phyloP scores from a whole-genome alignment of 228 moss, liverwort and hornwort species.

The Sphagnum magellanicum region DNA sequence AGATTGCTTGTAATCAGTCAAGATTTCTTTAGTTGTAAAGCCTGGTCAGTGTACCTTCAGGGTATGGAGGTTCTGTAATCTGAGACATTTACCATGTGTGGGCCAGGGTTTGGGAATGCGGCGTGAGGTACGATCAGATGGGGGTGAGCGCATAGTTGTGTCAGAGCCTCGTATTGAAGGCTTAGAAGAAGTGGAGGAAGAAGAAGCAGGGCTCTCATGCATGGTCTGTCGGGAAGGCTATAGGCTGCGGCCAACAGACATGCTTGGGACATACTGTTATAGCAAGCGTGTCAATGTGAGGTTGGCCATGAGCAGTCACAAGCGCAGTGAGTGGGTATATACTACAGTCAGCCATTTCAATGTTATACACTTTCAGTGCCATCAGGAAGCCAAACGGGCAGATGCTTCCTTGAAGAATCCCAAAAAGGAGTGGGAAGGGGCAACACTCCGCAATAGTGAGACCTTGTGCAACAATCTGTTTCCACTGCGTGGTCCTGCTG shows the following conservation, averaged over 20 bases:
- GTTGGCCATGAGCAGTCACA: conserved; percentile 70
- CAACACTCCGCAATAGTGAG: conserved; percentile 89
- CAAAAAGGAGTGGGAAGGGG: conserved; percentile 99
- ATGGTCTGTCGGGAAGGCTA: conserved; percentile 99
- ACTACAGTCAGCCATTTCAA: conserved; percentile 99
- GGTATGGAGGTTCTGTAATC: too few species aligned
- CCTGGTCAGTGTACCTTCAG: too few species aligned
- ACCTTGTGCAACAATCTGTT: conserved; percentile 97
- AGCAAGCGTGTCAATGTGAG: conserved; percentile 94
- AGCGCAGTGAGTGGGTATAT: conserved; percentile 95
- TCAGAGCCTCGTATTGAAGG: conserved; percentile 91
- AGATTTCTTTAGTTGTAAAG: too few species aligned
- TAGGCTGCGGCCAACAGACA: conserved; percentile 80
- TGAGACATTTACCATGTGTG: conserved; percentile 3
- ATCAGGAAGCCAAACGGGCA: conserved; percentile 98
- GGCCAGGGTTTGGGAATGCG: conserved; percentile 94
- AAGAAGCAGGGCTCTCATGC: conserved; percentile 96
- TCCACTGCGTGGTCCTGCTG: conserved; percentile 84
- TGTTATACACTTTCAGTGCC: conserved; percentile 98
- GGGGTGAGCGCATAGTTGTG: conserved; percentile 98
- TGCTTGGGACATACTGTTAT: conserved; percentile 94
- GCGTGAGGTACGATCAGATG: conserved; percentile 89
- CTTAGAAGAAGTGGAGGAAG: conserved; percentile 95
- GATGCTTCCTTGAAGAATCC: conserved; percentile 96
- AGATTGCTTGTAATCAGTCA: too few species aligned